Percentiles rank a stretch among this genome's conserved stretches.
phyloP scores from a whole-genome alignment of 2,329 filamentous ascomycete species.

The Didymella keratinophila region DNA sequence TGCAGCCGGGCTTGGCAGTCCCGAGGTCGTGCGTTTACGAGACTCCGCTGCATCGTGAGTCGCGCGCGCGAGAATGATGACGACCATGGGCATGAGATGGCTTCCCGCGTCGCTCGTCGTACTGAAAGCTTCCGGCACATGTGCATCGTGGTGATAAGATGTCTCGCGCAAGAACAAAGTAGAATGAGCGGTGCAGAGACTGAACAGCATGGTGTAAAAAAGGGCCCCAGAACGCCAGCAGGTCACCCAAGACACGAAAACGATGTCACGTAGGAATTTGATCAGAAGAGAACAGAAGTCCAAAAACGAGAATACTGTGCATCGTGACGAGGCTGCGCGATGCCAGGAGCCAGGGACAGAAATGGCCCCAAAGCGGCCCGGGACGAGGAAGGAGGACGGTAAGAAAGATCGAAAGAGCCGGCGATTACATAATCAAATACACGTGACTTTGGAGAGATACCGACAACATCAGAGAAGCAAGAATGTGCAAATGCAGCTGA shows the following conservation, averaged over 20 bases:
- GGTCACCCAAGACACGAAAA: background rate
- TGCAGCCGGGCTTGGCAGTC: conserved; percentile 17
- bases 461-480: background rate
- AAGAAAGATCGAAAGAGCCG: background rate
- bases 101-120: background rate
- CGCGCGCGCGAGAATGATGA: conserved; percentile 6
- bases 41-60: conserved; percentile 7
- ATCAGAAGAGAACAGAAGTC: background rate
- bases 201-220: background rate
- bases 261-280: background rate
- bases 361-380: background rate
- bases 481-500: background rate
- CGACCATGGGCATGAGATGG: conserved; percentile 12
- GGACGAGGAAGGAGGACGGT: background rate
- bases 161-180: background rate
- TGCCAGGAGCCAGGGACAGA: background rate
- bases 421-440: background rate
- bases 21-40: conserved; percentile 12
- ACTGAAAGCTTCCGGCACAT: background rate
- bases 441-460: background rate
- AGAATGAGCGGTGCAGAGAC: background rate
- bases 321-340: background rate
- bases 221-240: background rate
- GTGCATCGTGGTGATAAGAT: background rate
- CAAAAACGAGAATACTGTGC: background rate